Evolutionary conservation across 2,329 filamentous ascomycete species (phyloP), one percentile per base, ranked within the genome.

Genomic region (Alternaria infectoria): DNA sequence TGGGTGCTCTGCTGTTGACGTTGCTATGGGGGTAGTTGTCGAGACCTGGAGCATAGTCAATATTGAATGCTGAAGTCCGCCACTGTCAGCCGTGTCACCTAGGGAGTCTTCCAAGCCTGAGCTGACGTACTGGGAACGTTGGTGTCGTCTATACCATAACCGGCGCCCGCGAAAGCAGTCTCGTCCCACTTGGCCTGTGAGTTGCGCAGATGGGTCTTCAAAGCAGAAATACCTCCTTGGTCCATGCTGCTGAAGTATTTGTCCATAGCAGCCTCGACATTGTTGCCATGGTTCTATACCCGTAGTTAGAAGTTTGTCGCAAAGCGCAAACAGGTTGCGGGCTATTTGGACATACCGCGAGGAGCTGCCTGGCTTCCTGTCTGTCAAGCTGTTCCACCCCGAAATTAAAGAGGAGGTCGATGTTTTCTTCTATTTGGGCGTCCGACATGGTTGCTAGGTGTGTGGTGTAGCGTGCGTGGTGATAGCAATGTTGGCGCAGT

Each of bases 1-100:
- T 79, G 12, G 78, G 78, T 6, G 77, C 76, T 65, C 69, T 74
- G 69, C 76, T 78, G 52, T 72, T 71, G 25, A 68, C 69, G 51
- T 67, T 68, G 62, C 75, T 79, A 65, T 75, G 72, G 40, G 73
- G 69, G 59, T 77, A 75, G 45, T 76, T 70, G 21, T 78, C 74
- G 45, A 73, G 63, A 43, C 72, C 74, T 65, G 67, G 65, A 6
- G 70, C 74, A 65, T 74, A 76, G 59, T 79, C 77, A 63, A 79
- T 79, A 65, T 69, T 73, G 65, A 80, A 79, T 28, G 75, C 76
- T 79, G 57, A 15, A 21, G n/a, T 36, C 5, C 28, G 30, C 40
- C 46, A 43, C 40, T 49, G 68, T 74, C 60, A 75, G 74, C 64
- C 23, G 54, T 55, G 56, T 61, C 61, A 23, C 28, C 51, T 15